Evolutionary conservation across 192 early-diverging fungal species (phyloP).

Genomic region (Chytriomyces confervae): DNA sequence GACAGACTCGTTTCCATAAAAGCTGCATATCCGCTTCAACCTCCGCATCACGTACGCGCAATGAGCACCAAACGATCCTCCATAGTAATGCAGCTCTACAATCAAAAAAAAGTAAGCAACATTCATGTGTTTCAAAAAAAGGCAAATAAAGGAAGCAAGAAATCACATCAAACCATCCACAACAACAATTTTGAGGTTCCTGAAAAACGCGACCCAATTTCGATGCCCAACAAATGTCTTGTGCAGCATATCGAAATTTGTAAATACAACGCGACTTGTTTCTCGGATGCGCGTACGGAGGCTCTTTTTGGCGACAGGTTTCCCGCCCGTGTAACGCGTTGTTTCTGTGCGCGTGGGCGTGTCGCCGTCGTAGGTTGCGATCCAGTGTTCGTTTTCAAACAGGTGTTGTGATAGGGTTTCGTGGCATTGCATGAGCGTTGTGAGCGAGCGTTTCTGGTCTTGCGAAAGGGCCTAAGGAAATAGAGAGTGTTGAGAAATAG

Average conservation of each 20-base stretch:
- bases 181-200: conserved; percentile 64
- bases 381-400: conserved; percentile 18
- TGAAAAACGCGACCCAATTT: conserved; percentile 66
- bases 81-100: conserved; percentile 74
- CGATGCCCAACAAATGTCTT: conserved; percentile 45
- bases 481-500: neutral
- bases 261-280: conserved; percentile 68
- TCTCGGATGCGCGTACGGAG: conserved; percentile 57
- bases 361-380: conserved; percentile 71
- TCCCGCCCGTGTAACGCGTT: neutral
- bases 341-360: conserved; percentile 35
- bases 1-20: conserved; percentile 51
- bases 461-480: conserved; percentile 70
- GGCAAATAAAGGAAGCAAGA: neutral
- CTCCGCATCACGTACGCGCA: conserved; percentile 69
- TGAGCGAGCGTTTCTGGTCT: conserved; percentile 70
- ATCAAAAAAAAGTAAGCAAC: neutral
- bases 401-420: neutral
- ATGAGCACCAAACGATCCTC: conserved; percentile 70
- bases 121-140: neutral
- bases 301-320: conserved; percentile 22
- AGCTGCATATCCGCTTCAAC: conserved; percentile 60
- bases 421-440: conserved; percentile 27
- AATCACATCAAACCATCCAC: conserved; percentile 60
- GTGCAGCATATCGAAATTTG: conserved; percentile 86